These are phyloP conservation scores for Fistulinella staudtii DNA, from an alignment of 1,284 basidiomycete species.

Conservation along the genomic window DNA sequence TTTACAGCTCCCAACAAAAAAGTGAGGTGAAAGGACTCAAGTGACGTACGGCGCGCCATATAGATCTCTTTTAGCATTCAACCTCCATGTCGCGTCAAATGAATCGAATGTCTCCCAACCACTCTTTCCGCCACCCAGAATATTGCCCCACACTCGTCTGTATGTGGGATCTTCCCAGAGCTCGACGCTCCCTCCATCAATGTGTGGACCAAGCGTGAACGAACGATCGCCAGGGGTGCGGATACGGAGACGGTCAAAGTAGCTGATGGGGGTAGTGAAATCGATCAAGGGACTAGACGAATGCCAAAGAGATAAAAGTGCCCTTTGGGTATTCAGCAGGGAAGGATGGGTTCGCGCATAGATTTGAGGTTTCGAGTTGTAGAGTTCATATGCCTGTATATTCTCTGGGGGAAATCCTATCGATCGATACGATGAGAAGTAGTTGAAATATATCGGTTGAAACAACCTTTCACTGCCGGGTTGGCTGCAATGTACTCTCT, in stretches of 20 bases:
- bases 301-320: conserved; percentile 62
- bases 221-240: conserved; percentile 66
- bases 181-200: conserved; percentile 75
- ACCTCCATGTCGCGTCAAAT: conserved; percentile 49
- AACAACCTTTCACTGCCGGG: conserved; percentile 45
- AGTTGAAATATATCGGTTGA: neutral
- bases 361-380: conserved; percentile 62
- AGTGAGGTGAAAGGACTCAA: neutral
- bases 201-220: conserved; percentile 65
- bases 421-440: neutral
- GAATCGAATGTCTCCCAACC: conserved; percentile 59
- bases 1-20: neutral
- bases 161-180: conserved; percentile 73
- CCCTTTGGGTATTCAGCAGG: conserved; percentile 48
- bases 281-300: conserved; percentile 40
- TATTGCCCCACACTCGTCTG: conserved; percentile 51
- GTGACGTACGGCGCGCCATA: conserved; percentile 51
- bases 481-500: conserved; percentile 56
- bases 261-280: conserved; percentile 60
- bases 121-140: conserved; percentile 44
- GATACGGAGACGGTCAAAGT: conserved; percentile 75
- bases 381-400: conserved; percentile 72
- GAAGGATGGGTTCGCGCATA: conserved; percentile 52
- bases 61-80: conserved; percentile 54
- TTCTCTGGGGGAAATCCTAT: conserved; percentile 62